Base-by-base conservation (phyloP, 371 early-diverging fungal genomes). In the Mucor indicus region DNA sequence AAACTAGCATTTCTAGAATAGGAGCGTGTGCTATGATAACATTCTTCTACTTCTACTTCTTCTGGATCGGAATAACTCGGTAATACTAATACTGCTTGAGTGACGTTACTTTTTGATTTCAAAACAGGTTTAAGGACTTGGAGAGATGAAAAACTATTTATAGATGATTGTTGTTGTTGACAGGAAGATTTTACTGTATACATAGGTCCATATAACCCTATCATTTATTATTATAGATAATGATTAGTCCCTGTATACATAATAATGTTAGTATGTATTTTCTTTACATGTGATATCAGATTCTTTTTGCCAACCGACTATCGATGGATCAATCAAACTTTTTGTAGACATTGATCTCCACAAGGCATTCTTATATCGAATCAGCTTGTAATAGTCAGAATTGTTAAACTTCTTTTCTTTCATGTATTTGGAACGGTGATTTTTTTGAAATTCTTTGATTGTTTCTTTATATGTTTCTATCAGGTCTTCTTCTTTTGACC, bases 301-400 rank as follows among this genome's bases (percentile, higher is more conserved):
- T 50, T 60, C 58, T 24, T 58, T 58, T 47, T 62, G 67, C 62
- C 67, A 66, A 41, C 55, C 55, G 25, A 62, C 62, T 33, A 44
- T 38, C 12, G 59, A 44, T 17, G 67, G 62, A 38, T 56, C 32
- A 17, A 64, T 40, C 15, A 60, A 16, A 17, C 17, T 12, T 29
- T 62, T 62, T 1, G 42, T 57, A 20, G 64, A 61, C 58, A 70
- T 70, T 16, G 63, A 52, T 51, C 71, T 63, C 71, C 71, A 70
- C 5, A 70, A 47, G 10, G 71, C 64, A 53, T 70, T 70, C 44
- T 67, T 53, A 48, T 55, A 62, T 43, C 71, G 43, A n/a, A 36
- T 23, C 12, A 51, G 40, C 23, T 58, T 63, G 23, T 47, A 56
- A 11, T 53, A 45, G 33, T 64, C 56, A 30, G 50, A 45, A 20